These are phyloP conservation scores for Suhomyces maxii DNA, from an alignment of 1,139 yeast genomes.

Conservation along the genomic window DNA sequence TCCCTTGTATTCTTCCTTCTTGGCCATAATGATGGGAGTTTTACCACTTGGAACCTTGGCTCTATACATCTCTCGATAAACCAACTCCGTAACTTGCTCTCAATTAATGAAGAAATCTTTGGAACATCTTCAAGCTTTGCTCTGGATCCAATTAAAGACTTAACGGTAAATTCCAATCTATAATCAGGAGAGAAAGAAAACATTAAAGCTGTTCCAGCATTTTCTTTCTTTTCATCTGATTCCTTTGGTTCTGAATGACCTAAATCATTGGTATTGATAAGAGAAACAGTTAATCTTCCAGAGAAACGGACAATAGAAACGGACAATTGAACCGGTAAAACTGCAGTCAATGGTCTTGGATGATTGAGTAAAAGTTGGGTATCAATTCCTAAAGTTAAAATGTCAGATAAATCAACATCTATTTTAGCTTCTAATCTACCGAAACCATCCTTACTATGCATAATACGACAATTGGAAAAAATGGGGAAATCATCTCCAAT, in stretches of 20 bases:
- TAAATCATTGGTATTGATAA: constrained; percentile 53
- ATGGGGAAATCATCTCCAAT: constrained; percentile 96
- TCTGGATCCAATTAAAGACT: constrained; percentile 87
- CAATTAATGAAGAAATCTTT: constrained; percentile 81
- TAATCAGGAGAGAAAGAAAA: constrained; percentile 92
- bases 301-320: constrained; percentile 90
- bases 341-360: constrained; percentile 83
- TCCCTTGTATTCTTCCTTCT: constrained; percentile 68
- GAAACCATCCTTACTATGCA: constrained; percentile 48
- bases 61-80: constrained; percentile 90
- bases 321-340: constrained; percentile 76
- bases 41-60: constrained; percentile 84
- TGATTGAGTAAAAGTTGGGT: constrained; percentile 79
- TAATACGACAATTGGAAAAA: constrained; percentile 87
- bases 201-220: constrained; percentile 67
- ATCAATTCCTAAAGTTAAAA: constrained; percentile 85
- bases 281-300: constrained; percentile 85
- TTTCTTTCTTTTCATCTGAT: constrained; percentile 13
- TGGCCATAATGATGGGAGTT: constrained; percentile 90
- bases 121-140: constrained; percentile 94
- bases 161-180: constrained; percentile 79
- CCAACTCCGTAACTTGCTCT: constrained; percentile 81
- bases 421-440: constrained; percentile 84
- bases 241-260: constrained; percentile 17
- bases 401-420: constrained; percentile 89